Base-by-base conservation (phyloP, 1,139 yeast genomes). In the Citeromyces hawaiiensis region DNA sequence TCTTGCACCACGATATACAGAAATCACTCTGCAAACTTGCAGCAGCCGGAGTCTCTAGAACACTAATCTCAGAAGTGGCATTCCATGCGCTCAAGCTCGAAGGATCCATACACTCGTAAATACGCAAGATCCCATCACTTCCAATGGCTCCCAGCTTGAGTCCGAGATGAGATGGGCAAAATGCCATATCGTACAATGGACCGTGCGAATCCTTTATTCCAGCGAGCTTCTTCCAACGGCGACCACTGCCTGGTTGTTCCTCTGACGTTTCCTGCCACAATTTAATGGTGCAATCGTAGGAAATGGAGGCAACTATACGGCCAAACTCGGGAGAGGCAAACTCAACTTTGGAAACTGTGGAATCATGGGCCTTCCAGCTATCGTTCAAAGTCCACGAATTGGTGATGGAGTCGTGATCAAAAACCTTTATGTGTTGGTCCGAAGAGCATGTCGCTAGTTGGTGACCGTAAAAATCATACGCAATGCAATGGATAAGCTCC, bases 281-380 rank as follows among this genome's bases (percentile, higher is more conserved):
- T 51, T 83, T 81, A 16, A 88, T 79, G 0, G 95, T 83, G 42
- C 94, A 71, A 54, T 91, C 98, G 54, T 82, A 85, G 1, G 96
- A 85, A 38, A 91, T 87, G 19, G 93, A 76, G 0, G 96, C 95
- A 25, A 91, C 60, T 5, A 91, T 66, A 51, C 85, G 83, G 4
- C 95, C 93, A 56, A 77, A 87, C 56, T 87, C 94, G 1, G 98
- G 98, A 42, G 85, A 82, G 1, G 97, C 96, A 94, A 96, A 91
- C 40, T 78, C 76, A 4, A 91, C 66, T 48, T 81, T 76, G 36
- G 85, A 82, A 25, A 91, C 72, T 47, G 88, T 76, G 6, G 94
- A 80, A 50, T 91, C 96, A 55, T 91, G 98, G 1, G 97, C 97
- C 49, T 83, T 83, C 94, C 96, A 88, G 46, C 83, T 78, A 57